phyloP scores from a whole-genome alignment of 2,329 filamentous ascomycete genomes.

The Emericellopsis cladophorae region DNA sequence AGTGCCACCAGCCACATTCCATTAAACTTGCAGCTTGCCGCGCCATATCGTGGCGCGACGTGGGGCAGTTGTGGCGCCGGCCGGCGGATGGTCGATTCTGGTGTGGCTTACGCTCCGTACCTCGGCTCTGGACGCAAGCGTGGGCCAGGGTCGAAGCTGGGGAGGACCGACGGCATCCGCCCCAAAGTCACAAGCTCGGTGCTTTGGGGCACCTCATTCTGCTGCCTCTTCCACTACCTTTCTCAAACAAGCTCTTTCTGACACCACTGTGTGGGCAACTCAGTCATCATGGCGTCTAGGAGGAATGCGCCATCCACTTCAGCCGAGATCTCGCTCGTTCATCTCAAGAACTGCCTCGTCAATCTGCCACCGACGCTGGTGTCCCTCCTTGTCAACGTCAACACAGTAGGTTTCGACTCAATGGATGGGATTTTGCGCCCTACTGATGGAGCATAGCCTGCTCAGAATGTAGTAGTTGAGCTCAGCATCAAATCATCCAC shows the following conservation, averaged over 20 bases:
- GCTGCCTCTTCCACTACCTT: background rate
- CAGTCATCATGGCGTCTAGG: constrained; percentile 29
- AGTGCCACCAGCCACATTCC: constrained; percentile 12
- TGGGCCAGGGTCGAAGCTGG: background rate
- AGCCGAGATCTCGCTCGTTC: constrained; percentile 74
- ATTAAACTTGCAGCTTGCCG: constrained; percentile 9
- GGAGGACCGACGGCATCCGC: background rate
- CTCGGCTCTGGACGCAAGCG: constrained; percentile 2
- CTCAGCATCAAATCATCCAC: constrained; percentile 52
- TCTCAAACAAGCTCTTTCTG: background rate
- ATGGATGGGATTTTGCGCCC: background rate
- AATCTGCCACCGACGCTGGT: constrained; percentile 82
- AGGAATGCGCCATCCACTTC: constrained; percentile 51
- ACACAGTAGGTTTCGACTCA: constrained; percentile 53
- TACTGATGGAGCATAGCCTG: constrained; percentile 41
- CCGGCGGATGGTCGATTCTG: constrained; percentile 1
- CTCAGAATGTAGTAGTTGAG: constrained; percentile 94
- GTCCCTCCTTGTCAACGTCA: constrained; percentile 73
- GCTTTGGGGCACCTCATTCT: background rate
- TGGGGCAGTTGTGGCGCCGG: background rate
- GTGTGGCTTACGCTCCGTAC: constrained; percentile 6
- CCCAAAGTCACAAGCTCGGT: background rate
- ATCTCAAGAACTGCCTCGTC: constrained; percentile 87
- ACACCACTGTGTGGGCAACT: too few relatives aligned
- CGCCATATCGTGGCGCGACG: background rate